These are phyloP conservation scores for Ceratocystis harringtonii DNA, from an alignment of 2,329 filamentous ascomycete genomes.

Conservation along the genomic window DNA sequence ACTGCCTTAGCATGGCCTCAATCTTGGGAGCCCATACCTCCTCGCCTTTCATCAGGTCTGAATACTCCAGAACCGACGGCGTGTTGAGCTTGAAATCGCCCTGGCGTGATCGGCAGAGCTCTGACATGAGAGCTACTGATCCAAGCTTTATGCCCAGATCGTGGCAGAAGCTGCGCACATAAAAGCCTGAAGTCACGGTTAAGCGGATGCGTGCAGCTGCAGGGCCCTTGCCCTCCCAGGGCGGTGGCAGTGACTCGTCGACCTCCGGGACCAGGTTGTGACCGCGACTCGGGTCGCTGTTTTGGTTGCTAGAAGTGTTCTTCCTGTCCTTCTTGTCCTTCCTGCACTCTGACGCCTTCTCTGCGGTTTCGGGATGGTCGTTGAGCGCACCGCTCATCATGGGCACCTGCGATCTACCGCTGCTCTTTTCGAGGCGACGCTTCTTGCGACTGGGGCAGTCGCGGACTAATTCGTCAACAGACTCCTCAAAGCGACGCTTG, in stretches of 20 bases:
- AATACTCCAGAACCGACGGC: constrained; percentile 61
- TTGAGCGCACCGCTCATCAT: constrained; percentile 16
- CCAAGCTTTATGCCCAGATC: constrained; percentile 72
- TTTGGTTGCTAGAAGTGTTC: constrained; percentile 8
- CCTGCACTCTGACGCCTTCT: neutral
- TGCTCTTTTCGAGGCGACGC: constrained; percentile 20
- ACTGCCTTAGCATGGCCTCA: constrained; percentile 30
- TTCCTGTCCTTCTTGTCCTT: constrained; percentile 7
- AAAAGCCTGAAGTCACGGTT: constrained; percentile 91
- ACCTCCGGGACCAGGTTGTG: constrained; percentile 39
- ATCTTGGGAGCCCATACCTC: constrained; percentile 71
- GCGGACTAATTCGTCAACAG: constrained; percentile 40
- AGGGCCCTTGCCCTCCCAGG: constrained; percentile 47
- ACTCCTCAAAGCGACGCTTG: constrained; percentile 44
- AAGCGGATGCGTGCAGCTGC: constrained; percentile 73
- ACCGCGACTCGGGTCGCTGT: constrained; percentile 27
- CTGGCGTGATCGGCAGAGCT: constrained; percentile 66
- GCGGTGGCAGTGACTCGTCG: constrained; percentile 34
- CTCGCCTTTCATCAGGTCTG: constrained; percentile 61
- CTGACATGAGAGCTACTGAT: constrained; percentile 74
- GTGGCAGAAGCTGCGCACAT: constrained; percentile 85
- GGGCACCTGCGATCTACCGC: constrained; percentile 21
- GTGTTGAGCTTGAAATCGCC: constrained; percentile 60
- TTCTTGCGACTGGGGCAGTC: constrained; percentile 27
- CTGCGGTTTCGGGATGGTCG: constrained; percentile 8